These are phyloP conservation scores for Agaricales sp. DNA, from an alignment of 1,284 basidiomycete genomes.

Conservation along the genomic window DNA sequence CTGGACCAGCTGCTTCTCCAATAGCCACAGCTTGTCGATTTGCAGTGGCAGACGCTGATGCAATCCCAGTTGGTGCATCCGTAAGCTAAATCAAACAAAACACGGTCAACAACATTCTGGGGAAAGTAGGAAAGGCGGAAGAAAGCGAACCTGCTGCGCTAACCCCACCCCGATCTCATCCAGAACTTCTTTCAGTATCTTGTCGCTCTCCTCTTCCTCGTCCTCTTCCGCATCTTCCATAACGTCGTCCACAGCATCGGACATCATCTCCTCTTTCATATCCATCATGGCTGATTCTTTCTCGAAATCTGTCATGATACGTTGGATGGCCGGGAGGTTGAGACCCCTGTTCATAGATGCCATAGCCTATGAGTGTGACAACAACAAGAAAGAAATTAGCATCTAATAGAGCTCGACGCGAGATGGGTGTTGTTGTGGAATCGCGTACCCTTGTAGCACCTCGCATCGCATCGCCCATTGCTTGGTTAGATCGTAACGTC, in stretches of 20 bases:
- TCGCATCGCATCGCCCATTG: constrained; percentile 99
- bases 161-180: constrained; percentile 95
- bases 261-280: constrained; percentile 99
- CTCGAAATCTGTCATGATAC: constrained; percentile 98
- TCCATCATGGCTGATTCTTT: constrained; percentile 97
- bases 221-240: constrained; percentile 93
- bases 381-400: constrained; percentile 7
- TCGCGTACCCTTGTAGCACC: constrained; percentile 85
- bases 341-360: constrained; percentile 94
- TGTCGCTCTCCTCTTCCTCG: constrained; percentile 93
- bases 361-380: constrained; percentile 68
- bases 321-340: constrained; percentile 91
- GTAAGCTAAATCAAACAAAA: constrained; percentile 47
- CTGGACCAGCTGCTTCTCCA: constrained; percentile 46
- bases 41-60: constrained; percentile 51
- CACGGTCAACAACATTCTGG: constrained; percentile 7
- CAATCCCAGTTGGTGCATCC: constrained; percentile 72
- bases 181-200: constrained; percentile 91
- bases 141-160: constrained; percentile 71
- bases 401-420: constrained; percentile 18
- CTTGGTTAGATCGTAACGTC: constrained; percentile 92
- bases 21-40: constrained; percentile 73
- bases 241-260: constrained; percentile 94
- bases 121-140: constrained; percentile 8
- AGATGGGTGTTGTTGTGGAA: too few species aligned